phyloP scores from a whole-genome alignment of 345 rosid species.

The Ceriops zippeliana region DNA sequence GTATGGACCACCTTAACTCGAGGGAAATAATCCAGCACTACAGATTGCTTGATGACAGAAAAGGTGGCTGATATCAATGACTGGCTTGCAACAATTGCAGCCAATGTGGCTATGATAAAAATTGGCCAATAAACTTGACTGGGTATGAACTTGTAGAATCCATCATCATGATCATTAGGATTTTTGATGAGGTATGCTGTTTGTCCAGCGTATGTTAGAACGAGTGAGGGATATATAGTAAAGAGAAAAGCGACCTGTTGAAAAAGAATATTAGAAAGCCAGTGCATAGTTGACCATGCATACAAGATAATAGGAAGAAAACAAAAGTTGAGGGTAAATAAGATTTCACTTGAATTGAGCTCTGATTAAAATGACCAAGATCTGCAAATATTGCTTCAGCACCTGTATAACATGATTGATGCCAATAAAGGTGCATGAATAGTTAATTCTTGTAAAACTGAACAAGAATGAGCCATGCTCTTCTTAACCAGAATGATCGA shows the following conservation, averaged over 20 bases:
- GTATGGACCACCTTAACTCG: conserved; percentile 88
- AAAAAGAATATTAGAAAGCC: conserved; percentile 18
- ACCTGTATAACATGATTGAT: conserved; percentile 37
- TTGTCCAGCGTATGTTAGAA: conserved; percentile 87
- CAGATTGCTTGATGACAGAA: conserved; percentile 84
- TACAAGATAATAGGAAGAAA: neutral
- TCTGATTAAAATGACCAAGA: conserved; percentile 72
- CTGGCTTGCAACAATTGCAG: conserved; percentile 86
- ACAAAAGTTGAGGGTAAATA: neutral
- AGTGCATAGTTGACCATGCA: neutral
- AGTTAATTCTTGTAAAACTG: neutral
- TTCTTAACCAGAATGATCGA: neutral
- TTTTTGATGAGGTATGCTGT: conserved; percentile 72
- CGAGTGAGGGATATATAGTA: conserved; percentile 75
- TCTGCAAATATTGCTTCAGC: conserved; percentile 89
- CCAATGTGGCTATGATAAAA: conserved; percentile 61
- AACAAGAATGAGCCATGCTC: neutral
- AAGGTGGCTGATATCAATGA: conserved; percentile 89
- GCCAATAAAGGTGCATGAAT: neutral
- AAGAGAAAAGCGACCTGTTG: conserved; percentile 63
- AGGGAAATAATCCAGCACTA: conserved; percentile 82
- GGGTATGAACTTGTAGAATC: conserved; percentile 84
- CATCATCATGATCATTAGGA: conserved; percentile 58
- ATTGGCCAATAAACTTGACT: conserved; percentile 72
- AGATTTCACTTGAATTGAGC: conserved; percentile 53